These are phyloP conservation scores for Deuterostichococcus epilithicus DNA, from an alignment of 139 green algal genomes.

Conservation along the genomic window DNA sequence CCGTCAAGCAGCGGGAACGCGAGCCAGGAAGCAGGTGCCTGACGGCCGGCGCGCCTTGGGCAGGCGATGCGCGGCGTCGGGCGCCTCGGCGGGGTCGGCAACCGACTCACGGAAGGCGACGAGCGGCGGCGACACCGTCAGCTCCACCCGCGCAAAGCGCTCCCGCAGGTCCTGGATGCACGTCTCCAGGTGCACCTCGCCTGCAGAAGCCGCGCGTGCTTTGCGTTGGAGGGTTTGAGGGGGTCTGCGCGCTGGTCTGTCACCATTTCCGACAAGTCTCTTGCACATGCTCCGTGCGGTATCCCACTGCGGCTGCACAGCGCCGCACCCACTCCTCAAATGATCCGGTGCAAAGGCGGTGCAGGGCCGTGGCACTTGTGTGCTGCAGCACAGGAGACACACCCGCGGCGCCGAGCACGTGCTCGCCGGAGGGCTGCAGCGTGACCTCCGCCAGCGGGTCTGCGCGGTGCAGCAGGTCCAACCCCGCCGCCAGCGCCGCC, in stretches of 20 bases:
- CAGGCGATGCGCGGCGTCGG: conserved; percentile 21
- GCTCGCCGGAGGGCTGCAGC: conserved; percentile 72
- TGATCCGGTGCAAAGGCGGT: too few relatives aligned
- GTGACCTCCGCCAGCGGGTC: conserved; percentile 82
- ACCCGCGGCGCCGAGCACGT: conserved; percentile 81
- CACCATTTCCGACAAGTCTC: too few relatives aligned
- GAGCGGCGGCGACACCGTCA: conserved; percentile 89
- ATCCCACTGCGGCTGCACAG: too few relatives aligned
- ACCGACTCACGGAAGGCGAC: conserved; percentile 90
- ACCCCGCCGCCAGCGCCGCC: conserved; percentile 67
- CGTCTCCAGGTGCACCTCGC: conserved; percentile 96
- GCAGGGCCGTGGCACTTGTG: not conserved
- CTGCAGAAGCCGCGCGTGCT: conserved; percentile 30
- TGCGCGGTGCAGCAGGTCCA: conserved; percentile 88
- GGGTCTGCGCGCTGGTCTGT: too few relatives aligned
- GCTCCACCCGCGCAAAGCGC: conserved; percentile 82
- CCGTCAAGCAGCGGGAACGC: too few relatives aligned
- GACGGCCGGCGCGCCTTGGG: conserved; percentile 19
- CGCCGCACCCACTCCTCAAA: too few relatives aligned
- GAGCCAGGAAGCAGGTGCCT: too few relatives aligned
- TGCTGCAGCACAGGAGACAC: not conserved
- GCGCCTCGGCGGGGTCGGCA: conserved; percentile 36
- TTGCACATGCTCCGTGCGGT: too few relatives aligned
- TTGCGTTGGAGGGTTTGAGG: too few relatives aligned
- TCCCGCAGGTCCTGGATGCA: conserved; percentile 92